A percentile compares a stretch with the other conserved stretches of the same genome.
Evolutionary conservation across 805 yeast genomes (phyloP).

Genomic region (Lachancea dasiensis): DNA sequence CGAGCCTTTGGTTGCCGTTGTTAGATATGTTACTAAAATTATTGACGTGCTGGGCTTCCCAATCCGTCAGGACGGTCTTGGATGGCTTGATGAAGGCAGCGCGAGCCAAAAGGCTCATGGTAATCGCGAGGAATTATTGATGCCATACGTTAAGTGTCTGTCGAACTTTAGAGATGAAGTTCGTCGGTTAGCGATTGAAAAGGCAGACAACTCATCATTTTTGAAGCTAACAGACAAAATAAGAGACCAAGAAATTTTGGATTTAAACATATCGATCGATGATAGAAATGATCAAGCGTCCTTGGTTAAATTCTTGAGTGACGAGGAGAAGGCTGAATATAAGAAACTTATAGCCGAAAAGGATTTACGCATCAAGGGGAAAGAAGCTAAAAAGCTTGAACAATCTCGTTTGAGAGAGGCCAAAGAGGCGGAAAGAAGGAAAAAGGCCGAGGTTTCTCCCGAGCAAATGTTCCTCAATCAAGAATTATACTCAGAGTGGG

Average conservation of each 20-base stretch:
- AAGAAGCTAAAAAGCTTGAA: constrained; percentile 54
- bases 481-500: constrained; percentile 66
- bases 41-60: constrained; percentile 72
- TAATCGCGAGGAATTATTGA: constrained; percentile 54
- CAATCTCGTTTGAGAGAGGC: constrained; percentile 49
- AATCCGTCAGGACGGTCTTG: constrained; percentile 60
- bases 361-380: constrained; percentile 46
- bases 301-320: constrained; percentile 71
- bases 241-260: constrained; percentile 64
- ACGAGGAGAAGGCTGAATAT: constrained; percentile 61
- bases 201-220: constrained; percentile 45
- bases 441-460: constrained; percentile 66
- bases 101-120: constrained; percentile 20
- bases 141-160: constrained; percentile 76
- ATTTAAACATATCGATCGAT: constrained; percentile 78
- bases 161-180: constrained; percentile 79
- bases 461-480: constrained; percentile 61
- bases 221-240: constrained; percentile 68
- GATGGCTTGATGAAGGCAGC: constrained; percentile 53
- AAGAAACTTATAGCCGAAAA: constrained; percentile 51
- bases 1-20: constrained; percentile 60
- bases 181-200: constrained; percentile 64
- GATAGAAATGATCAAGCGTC: constrained; percentile 83
- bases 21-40: constrained; percentile 65
- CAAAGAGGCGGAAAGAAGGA: constrained; percentile 56